Base-by-base conservation (phyloP, 2,329 filamentous ascomycete species). In the Sclerotiophoma versabilis region DNA sequence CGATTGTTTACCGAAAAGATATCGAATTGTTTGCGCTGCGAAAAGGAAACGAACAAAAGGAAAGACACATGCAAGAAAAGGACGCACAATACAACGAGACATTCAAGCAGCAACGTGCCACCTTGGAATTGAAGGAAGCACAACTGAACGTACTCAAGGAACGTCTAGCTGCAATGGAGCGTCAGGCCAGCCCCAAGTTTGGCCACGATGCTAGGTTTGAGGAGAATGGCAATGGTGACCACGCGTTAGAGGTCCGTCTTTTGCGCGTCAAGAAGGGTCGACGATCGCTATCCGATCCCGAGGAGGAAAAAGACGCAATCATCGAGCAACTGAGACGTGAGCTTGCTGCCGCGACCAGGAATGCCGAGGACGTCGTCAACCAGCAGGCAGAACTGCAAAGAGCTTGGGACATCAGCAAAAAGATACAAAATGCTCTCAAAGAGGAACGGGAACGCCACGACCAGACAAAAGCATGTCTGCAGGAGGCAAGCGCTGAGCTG, bases 1-100 rank as follows among this genome's bases (percentile, higher is more conserved):
- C 69, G 11, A 54, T 68, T 34, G 52, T 73, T 44, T 74, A 74
- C 41, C 64, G 71, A 17, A 74, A 73, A 41, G 71, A 74, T 41
- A 74, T 74, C 38, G 71, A 74, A 43, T 56, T 74, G 14, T 74
- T 74, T 57, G 71, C 71, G 5, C 60, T 73, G 9, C 68, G 71
- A 2, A 74, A 74, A 51, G 66, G 62, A 15, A 72, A 68, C 51
- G 70, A 73, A 34, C 70, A 72, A 39, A 73, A 73, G 45, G 71
- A 74, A 45, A 69, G 58, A 49, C 57, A 60, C 37, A 67, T 73
- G 44, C 65, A 64, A 23, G 70, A 73, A 3, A 65, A 59, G 36
- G 69, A 74, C 37, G 47, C 50, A 10, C 67, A 66, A 20, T 42
- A 70, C 1, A 64, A 68, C n/a, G 65, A 69, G 11, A 61, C 67